phyloP scores from a whole-genome alignment of 1,284 basidiomycete genomes.

The Fomitopsis schrenkii region DNA sequence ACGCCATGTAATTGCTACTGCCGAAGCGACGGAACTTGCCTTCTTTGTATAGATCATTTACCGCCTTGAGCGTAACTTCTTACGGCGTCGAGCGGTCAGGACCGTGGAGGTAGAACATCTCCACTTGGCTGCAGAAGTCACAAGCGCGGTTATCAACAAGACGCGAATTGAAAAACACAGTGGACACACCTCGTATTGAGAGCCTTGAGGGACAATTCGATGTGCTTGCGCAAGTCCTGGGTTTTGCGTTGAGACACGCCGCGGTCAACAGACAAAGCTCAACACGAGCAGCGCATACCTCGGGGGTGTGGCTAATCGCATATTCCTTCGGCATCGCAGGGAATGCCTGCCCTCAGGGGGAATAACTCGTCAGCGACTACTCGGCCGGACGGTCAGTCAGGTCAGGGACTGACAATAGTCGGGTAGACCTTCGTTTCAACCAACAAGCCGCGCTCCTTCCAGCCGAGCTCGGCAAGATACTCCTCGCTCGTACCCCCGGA shows the following conservation, averaged over 20 bases:
- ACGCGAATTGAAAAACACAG: neutral
- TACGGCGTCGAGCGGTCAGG: slow-evolving; percentile 47
- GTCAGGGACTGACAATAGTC: slow-evolving; percentile 9
- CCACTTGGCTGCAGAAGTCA: slow-evolving; percentile 23
- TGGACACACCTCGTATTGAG: slow-evolving; percentile 40
- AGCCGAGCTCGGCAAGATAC: slow-evolving; percentile 32
- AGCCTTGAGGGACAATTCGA: slow-evolving; percentile 40
- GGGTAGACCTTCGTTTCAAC: slow-evolving; percentile 39
- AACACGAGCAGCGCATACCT: slow-evolving; percentile 6
- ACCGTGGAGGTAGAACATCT: slow-evolving; percentile 53
- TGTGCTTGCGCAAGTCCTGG: slow-evolving; percentile 37
- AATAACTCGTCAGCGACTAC: neutral
- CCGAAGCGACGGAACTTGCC: slow-evolving; percentile 43
- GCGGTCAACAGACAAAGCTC: neutral
- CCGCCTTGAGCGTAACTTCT: slow-evolving; percentile 43
- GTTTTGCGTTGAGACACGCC: neutral
- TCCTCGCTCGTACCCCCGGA: slow-evolving; percentile 44
- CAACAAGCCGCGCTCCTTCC: slow-evolving; percentile 39
- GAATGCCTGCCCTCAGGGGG: too few species aligned
- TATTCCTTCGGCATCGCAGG: neutral
- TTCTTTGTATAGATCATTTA: slow-evolving; percentile 46
- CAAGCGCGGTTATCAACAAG: neutral
- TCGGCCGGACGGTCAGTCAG: neutral
- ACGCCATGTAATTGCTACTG: slow-evolving; percentile 47
- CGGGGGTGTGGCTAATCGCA: slow-evolving; percentile 15